phyloP scores from a whole-genome alignment of 495 filamentous ascomycete species.

The Aspergillus incahuasiensis region DNA sequence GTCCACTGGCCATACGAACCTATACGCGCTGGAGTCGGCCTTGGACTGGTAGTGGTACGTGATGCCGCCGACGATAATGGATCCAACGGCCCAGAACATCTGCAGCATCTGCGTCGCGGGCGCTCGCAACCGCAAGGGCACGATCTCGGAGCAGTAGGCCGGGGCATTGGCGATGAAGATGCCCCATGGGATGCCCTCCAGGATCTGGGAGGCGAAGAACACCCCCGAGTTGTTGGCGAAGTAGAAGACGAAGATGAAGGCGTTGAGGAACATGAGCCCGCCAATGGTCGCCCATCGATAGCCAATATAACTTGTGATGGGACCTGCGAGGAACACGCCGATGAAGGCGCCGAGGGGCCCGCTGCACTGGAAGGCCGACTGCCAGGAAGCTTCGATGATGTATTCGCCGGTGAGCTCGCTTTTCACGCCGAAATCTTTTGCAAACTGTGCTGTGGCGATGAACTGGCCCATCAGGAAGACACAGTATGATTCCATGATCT shows the following conservation, averaged over 20 bases:
- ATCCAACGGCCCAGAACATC: constrained; percentile 68
- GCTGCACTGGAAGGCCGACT: constrained; percentile 38
- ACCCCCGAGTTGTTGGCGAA: constrained; percentile 36
- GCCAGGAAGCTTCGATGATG: constrained; percentile 27
- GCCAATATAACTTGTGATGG: constrained; percentile 59
- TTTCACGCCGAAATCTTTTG: constrained; percentile 33
- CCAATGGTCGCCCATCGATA: constrained; percentile 62
- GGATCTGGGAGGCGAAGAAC: constrained; percentile 20
- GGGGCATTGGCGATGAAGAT: constrained; percentile 69
- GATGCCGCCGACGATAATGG: constrained; percentile 62
- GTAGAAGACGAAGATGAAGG: constrained; percentile 64
- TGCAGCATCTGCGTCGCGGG: constrained; percentile 68
- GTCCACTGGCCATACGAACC: constrained; percentile 34
- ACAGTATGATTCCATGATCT: constrained; percentile 43
- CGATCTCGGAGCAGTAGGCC: constrained; percentile 69
- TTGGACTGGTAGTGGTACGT: constrained; percentile 52
- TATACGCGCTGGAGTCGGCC: constrained; percentile 33
- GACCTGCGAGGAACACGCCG: constrained; percentile 64
- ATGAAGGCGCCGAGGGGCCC: constrained; percentile 58
- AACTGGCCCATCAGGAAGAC: constrained; percentile 43
- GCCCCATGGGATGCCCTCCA: constrained; percentile 71
- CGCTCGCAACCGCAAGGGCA: constrained; percentile 57
- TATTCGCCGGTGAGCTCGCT: constrained; percentile 20
- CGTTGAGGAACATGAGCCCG: constrained; percentile 54
- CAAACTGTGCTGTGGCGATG: constrained; percentile 36